Evolutionary conservation across 352 stramenopile species (phyloP), one percentile per base, ranked within the genome.

Genomic region (Phytophthora meadii): DNA sequence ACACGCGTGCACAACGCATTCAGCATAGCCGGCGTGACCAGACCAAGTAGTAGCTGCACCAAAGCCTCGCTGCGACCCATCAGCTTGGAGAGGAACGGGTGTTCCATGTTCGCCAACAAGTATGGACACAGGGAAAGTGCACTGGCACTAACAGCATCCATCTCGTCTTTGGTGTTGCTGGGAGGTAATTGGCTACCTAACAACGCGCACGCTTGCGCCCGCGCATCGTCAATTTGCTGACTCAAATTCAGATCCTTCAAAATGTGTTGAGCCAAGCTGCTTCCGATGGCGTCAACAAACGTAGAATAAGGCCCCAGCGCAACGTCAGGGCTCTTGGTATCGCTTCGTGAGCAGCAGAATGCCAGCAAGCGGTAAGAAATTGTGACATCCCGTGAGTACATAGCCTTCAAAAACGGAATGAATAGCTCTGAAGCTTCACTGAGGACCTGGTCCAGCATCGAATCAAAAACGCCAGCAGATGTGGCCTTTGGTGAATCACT

Each of bases 151-250:
- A 92, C 76, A 7, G 84, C 86, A 40, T 82, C 76, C 51, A 91
- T 79, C 45, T 93, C 86, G 56, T 91, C 79, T n/a, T 62, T 81
- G 0, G 64, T 57, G 22, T 32, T 14, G 28, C 12, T 59, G 2
- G 36, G n/a, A 30, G 77, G 54, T 3, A 70, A 39, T 4, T 77
- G 54, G 7, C 76, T 82, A 4, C 66, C 74, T n/a, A 94, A 55
- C 3, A 92, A 40, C 1, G 84, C 77, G 37, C 79, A 88, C 5
- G 84, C 81, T 19, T 92, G 77, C 8, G 63, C 81, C 41, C 85
- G 62, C 8, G 87, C 87, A 46, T 94, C 85, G 34, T 95, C 85
- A 15, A 95, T 88, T 47, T 95, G 85, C 59, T 92, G 84, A 42
- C 76, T 85, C 36, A 94, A 46, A 32, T 72, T 78, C 42, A 95